These are phyloP conservation scores for Phytophthora fragariaefolia DNA, from an alignment of 352 stramenopile species.

Conservation along the genomic window DNA sequence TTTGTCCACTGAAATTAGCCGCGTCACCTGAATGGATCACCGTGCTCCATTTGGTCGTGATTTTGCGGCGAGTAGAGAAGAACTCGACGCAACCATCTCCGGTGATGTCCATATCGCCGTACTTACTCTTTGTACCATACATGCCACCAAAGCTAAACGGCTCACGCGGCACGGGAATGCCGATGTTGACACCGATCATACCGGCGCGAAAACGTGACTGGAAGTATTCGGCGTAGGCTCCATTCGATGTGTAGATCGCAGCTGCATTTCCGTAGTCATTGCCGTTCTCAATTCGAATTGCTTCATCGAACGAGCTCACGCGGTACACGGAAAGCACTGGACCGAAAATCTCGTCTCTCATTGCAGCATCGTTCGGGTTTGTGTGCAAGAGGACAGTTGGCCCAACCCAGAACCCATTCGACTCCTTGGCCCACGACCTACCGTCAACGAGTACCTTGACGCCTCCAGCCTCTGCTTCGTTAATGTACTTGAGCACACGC, in stretches of 20 bases:
- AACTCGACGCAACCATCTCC: slow-evolving; percentile 97
- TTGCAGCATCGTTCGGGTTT: slow-evolving; percentile 85
- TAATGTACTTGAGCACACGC: slow-evolving; percentile 95
- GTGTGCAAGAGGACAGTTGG: slow-evolving; percentile 95
- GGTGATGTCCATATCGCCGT: slow-evolving; percentile 98
- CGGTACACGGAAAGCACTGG: slow-evolving; percentile 94
- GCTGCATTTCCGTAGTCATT: slow-evolving; percentile 98
- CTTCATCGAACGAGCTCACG: slow-evolving; percentile 92
- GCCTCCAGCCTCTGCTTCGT: slow-evolving; percentile 84
- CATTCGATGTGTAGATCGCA: slow-evolving; percentile 96
- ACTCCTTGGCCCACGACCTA: slow-evolving; percentile 71
- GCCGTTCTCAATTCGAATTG: slow-evolving; percentile 95
- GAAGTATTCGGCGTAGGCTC: slow-evolving; percentile 95
- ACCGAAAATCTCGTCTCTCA: slow-evolving; percentile 98
- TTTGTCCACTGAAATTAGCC: slow-evolving; percentile 77
- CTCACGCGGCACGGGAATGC: slow-evolving; percentile 94
- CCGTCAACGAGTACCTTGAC: slow-evolving; percentile 95
- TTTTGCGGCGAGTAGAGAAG: slow-evolving; percentile 97
- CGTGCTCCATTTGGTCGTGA: slow-evolving; percentile 95
- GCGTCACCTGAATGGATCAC: slow-evolving; percentile 53
- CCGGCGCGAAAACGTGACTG: slow-evolving; percentile 89
- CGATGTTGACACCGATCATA: slow-evolving; percentile 98
- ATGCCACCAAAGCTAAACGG: slow-evolving; percentile 97
- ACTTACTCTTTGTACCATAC: slow-evolving; percentile 98
- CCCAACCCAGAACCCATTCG: slow-evolving; percentile 91